These are phyloP conservation scores for Xylaria multiplex DNA, from an alignment of 2,329 filamentous ascomycete genomes.

Conservation along the genomic window DNA sequence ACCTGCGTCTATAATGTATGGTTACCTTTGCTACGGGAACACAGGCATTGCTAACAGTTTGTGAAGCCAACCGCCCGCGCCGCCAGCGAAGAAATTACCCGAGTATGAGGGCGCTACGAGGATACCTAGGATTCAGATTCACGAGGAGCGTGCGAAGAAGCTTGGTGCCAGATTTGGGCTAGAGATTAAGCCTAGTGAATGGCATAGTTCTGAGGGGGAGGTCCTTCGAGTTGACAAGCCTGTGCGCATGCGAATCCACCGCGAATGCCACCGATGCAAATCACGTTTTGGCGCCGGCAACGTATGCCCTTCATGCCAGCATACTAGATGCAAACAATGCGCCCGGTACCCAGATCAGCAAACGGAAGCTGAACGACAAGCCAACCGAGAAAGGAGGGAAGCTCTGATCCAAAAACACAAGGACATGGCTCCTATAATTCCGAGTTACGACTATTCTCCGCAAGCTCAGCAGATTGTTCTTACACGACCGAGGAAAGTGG, in stretches of 20 bases:
- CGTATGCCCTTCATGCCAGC: constrained; percentile 79
- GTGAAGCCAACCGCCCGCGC: constrained; percentile 38
- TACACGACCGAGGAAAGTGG: constrained; percentile 71
- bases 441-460: constrained; percentile 61
- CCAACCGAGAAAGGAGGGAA: constrained; percentile 62
- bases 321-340: constrained; percentile 83
- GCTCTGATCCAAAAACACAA: constrained; percentile 64
- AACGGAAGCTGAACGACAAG: constrained; percentile 63
- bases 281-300: constrained; percentile 77
- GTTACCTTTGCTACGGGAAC: background rate
- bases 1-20: constrained; percentile 41
- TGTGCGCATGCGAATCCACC: constrained; percentile 80
- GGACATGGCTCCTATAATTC: constrained; percentile 64
- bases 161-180: constrained; percentile 66
- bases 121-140: constrained; percentile 61
- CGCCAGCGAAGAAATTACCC: constrained; percentile 32
- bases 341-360: constrained; percentile 76
- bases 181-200: constrained; percentile 64
- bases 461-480: constrained; percentile 63
- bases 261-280: constrained; percentile 83
- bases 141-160: constrained; percentile 66
- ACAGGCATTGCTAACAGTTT: constrained; percentile 33
- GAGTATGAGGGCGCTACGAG: constrained; percentile 49
- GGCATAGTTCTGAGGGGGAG: constrained; percentile 63
- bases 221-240: constrained; percentile 76